Base-by-base conservation (phyloP, 2,329 filamentous ascomycete genomes). In the Clarireedia monteithiana region DNA sequence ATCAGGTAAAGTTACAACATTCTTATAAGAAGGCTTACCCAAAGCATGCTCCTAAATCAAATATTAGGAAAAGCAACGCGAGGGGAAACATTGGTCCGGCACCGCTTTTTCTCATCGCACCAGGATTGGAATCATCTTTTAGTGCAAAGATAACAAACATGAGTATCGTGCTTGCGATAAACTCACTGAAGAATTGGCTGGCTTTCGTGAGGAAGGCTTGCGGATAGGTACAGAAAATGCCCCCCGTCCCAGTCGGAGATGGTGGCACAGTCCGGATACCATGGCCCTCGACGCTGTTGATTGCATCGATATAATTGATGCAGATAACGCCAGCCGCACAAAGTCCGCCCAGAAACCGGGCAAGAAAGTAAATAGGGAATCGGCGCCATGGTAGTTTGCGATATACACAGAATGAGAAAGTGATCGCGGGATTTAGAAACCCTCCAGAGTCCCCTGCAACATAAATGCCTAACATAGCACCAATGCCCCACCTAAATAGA, bases 181-280 rank as follows among this genome's bases (percentile, higher is more conserved):
- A 85, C 63, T 90, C 86, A 20, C 81, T 85, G 65, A 89, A 87
- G 71, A 88, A 86, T 71, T 86, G 82, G 48, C 78, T 81, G 0
- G 82, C 80, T 50, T 78, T 82, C 2, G 81, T 84, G 74, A 89
- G 77, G 69, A 89, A 86, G 0, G 72, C 64, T 40, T 82, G 80
- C 0, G 86, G 85, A 63, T 89, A 89, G 0, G 86, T 89, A 74
- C 82, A 86, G 68, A 89, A 89, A 60, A 90, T 82, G 2, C 81
- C 84, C 0, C 83, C 86, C 0, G 84, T 85, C 1, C 84, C 78
- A 46, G 79, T 86, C 26, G 72, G 67, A 7, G 73, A 78, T 42
- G 71, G 79, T 7, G 77, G 77, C 0, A 89, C 85, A 1, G 84
- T 88, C 24, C 85, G 77, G 56, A 86, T 75, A 14, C 77, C 73